Percentiles rank a stretch among this genome's conserved stretches.
Evolutionary conservation across 2,329 filamentous ascomycete genomes (phyloP).

Genomic region (Trichoderma polysporum): DNA sequence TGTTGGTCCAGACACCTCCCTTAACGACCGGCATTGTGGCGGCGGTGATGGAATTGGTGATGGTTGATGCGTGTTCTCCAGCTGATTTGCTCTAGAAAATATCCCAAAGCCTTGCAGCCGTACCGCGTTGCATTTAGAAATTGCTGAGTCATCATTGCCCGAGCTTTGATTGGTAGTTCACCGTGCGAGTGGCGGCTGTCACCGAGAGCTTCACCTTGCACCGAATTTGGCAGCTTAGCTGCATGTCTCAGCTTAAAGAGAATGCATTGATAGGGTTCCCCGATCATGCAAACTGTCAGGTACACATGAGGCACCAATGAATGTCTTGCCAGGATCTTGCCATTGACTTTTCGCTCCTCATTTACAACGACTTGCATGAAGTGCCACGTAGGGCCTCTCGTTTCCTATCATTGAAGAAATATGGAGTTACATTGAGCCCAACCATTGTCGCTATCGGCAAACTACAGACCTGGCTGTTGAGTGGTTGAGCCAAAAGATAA

Average conservation of each 20-base stretch:
- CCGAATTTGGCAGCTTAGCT: constrained; percentile 1
- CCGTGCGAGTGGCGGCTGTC: neutral
- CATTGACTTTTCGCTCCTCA: neutral
- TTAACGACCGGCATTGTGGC: constrained; percentile 68
- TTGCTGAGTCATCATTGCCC: constrained; percentile 20
- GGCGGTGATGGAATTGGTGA: constrained; percentile 20
- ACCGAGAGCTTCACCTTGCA: constrained; percentile 6
- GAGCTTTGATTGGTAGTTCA: constrained; percentile 4
- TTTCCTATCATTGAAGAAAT: neutral
- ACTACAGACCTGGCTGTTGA: neutral
- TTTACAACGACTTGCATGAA: neutral
- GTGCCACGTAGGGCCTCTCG: constrained; percentile 5
- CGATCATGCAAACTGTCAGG: neutral
- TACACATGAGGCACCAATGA: constrained; percentile 11
- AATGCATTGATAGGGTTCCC: neutral
- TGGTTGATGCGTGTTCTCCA: constrained; percentile 13
- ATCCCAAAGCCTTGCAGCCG: constrained; percentile 25
- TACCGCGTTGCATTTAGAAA: neutral
- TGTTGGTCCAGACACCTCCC: constrained; percentile 73
- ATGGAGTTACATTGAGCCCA: constrained; percentile 3
- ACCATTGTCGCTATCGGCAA: neutral
- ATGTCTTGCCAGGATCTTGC: neutral
- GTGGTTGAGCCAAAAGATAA: neutral
- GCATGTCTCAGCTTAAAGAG: constrained; percentile 1
- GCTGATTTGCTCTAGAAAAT: constrained; percentile 30